Evolutionary conservation across 805 yeast genomes (phyloP), one percentile per base, ranked within the genome.

Genomic region (Pichia eremophila): DNA sequence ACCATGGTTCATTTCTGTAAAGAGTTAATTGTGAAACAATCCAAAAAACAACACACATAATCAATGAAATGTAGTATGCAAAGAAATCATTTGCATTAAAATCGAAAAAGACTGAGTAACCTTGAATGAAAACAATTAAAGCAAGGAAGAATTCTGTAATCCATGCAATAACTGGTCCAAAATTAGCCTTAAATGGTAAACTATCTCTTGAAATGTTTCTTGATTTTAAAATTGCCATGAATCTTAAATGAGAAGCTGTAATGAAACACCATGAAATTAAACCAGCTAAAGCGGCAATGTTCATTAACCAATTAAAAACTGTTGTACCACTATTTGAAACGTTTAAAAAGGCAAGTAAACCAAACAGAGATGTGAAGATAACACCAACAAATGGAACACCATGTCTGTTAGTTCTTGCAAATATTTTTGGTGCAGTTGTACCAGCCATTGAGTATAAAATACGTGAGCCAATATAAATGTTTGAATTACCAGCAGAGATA

Each of bases 401-500:
- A 19, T 62, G 57, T 52, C 64, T 71, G 40, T 77, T 78, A 38
- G 83, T 74, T 39, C 57, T 58, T 12, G 62, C 53, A 56, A 81
- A 77, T 46, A 73, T 54, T 50, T 65, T 70, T 32, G 86, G 86
- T 3, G 85, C 85, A 45, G 74, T 67, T 8, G 71, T 71, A 45
- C 74, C 72, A 15, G 85, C 80, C 60, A 84, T 69, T n/a, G 81
- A 78, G 58, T 73, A 82, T 44, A 84, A 61, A 41, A 81, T 70
- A 65, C 93, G 71, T 4, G 89, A 81, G 39, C 87, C 83, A 54
- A 81, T 78, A 64, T 83, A 83, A 29, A 83, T 72, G 59, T 82
- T 81, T 12, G 90, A 82, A 67, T 84, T 84, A 61, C 82, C 91
- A 29, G 91, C 89, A n/a, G 90, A 83, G 43, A 82, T 72, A 49